Percentiles rank a stretch among this genome's conserved stretches.
Conservation (phyloP, 176 grass and related monocot genomes). For the Cymbopogon citratus region DNA sequence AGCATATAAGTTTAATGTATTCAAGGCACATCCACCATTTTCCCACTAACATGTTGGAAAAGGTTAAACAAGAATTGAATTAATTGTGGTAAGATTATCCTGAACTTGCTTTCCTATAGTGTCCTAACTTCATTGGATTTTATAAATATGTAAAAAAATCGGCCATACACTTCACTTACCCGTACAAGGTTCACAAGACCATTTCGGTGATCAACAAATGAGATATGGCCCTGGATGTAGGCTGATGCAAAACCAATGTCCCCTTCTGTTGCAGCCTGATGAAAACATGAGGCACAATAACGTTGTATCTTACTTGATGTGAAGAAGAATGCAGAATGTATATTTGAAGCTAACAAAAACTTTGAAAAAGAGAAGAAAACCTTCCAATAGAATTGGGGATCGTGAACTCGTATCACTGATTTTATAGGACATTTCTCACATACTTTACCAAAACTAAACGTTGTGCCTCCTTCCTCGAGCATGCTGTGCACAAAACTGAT, state of each 20-base stretch:
- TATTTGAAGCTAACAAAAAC: too few relatives aligned
- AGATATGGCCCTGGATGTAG: slow-evolving; percentile 71
- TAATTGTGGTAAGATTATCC: not conserved
- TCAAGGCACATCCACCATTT: too few relatives aligned
- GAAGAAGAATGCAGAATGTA: not conserved
- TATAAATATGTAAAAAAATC: not conserved
- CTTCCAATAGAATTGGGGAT: slow-evolving; percentile 86
- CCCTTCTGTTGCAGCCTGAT: slow-evolving; percentile 57
- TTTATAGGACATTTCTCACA: slow-evolving; percentile 37
- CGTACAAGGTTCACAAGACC: slow-evolving; percentile 69
- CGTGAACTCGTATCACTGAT: slow-evolving; percentile 53
- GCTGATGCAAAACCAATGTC: slow-evolving; percentile 72
- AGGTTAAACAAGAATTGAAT: not conserved
- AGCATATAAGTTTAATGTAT: too few relatives aligned
- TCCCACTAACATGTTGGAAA: not conserved
- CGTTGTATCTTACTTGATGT: not conserved
- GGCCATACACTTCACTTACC: slow-evolving; percentile 42
- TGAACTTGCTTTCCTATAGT: not conserved
- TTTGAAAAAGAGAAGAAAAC: slow-evolving; percentile 19
- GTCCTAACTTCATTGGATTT: not conserved
- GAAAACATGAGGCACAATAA: not conserved
- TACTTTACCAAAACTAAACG: slow-evolving; percentile 47
- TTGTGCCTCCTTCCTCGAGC: slow-evolving; percentile 67
- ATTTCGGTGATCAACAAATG: slow-evolving; percentile 61
- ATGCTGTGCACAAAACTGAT: slow-evolving; percentile 20